Evolutionary conservation across 805 yeast species (phyloP).

Genomic region (Ogataea allantospora): DNA sequence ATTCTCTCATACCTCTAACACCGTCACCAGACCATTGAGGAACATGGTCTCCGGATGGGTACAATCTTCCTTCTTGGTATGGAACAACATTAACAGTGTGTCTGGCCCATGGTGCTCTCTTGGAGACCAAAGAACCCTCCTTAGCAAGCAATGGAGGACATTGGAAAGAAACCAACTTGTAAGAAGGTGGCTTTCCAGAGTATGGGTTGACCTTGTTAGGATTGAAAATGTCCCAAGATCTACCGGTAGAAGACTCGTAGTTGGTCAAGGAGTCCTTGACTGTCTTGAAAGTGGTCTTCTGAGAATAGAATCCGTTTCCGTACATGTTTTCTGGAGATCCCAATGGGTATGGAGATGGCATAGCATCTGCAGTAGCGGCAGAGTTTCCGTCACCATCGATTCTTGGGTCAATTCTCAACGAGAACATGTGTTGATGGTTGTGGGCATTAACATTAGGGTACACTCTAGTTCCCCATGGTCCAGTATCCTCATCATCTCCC

Average conservation of each 20-base stretch:
- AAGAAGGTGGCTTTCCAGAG: constrained; percentile 74
- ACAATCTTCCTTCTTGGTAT: constrained; percentile 67
- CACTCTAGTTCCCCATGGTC: constrained; percentile 79
- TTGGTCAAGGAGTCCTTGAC: constrained; percentile 65
- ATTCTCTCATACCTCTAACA: constrained; percentile 59
- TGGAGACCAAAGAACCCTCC: constrained; percentile 69
- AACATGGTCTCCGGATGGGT: constrained; percentile 80
- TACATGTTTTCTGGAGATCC: constrained; percentile 72
- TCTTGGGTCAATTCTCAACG: constrained; percentile 76
- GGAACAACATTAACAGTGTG: constrained; percentile 67
- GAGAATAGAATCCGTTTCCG: constrained; percentile 73
- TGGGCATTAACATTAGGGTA: constrained; percentile 82
- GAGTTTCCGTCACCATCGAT: constrained; percentile 79
- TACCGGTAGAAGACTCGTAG: constrained; percentile 57
- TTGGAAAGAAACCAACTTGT: constrained; percentile 74
- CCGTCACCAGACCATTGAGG: constrained; percentile 76
- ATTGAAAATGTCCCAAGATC: constrained; percentile 78
- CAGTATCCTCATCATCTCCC: constrained; percentile 61
- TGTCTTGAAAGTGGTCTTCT: constrained; percentile 65
- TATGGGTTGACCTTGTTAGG: constrained; percentile 64
- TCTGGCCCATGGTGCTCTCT: constrained; percentile 82
- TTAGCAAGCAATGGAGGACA: constrained; percentile 72
- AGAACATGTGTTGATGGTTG: constrained; percentile 82
- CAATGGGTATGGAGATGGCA: constrained; percentile 53
- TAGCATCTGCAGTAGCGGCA: constrained; percentile 65